Conservation (phyloP, 2,329 filamentous ascomycete genomes). For the Phaeosphaeriaceae sp. region DNA sequence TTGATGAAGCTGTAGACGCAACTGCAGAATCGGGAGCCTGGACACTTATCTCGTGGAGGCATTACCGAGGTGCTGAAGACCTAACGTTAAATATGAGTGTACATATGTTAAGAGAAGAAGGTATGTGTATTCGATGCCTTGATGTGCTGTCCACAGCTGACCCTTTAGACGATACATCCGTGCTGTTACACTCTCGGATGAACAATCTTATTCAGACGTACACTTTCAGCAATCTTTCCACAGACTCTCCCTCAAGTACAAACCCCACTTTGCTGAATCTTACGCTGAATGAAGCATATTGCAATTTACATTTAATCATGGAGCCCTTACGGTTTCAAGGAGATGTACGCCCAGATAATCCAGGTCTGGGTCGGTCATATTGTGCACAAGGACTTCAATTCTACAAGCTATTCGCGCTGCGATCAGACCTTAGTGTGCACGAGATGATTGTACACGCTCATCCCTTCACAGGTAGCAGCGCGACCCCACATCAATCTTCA, state of each 20-base stretch:
- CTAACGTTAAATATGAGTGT: slow-evolving; percentile 53
- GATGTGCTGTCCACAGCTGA: slow-evolving; percentile 13
- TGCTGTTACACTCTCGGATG: slow-evolving; percentile 43
- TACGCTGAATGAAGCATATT: slow-evolving; percentile 7
- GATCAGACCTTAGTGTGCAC: slow-evolving; percentile 34
- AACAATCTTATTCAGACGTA: slow-evolving; percentile 41
- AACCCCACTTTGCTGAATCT: slow-evolving; percentile 36
- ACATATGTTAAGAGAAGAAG: slow-evolving; percentile 34
- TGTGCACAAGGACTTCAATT: slow-evolving; percentile 25
- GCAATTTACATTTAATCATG: slow-evolving; percentile 25
- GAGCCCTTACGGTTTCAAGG: slow-evolving; percentile 25
- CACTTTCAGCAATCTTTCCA: slow-evolving; percentile 23
- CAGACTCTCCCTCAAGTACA: slow-evolving; percentile 19
- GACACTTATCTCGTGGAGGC: slow-evolving; percentile 57
- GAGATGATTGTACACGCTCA: slow-evolving; percentile 26
- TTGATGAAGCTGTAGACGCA: slow-evolving; percentile 29
- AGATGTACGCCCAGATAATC: slow-evolving; percentile 1
- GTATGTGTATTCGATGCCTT: slow-evolving; percentile 23
- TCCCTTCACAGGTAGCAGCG: background rate
- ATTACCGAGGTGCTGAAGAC: slow-evolving; percentile 62
- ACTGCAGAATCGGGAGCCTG: slow-evolving; percentile 35
- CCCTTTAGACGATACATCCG: slow-evolving; percentile 26
- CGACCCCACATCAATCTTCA: background rate
- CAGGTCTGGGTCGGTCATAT: slow-evolving; percentile 22
- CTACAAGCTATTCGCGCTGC: slow-evolving; percentile 31